Base-by-base conservation (phyloP, 139 green algal genomes). In the Coccomyxa sp. region DNA sequence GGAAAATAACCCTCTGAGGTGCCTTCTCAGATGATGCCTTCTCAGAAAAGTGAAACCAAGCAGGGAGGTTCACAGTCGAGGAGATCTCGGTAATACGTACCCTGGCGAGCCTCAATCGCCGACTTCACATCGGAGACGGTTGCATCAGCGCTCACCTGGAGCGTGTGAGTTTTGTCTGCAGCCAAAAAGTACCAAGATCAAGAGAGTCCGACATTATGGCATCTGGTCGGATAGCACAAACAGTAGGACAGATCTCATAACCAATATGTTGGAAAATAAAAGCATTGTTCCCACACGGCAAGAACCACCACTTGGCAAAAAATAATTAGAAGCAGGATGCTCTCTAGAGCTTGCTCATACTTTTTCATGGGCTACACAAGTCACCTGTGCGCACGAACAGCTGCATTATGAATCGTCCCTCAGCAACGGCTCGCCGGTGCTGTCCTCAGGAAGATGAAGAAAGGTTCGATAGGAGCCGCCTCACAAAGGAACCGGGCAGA, bases 61-160 rank as follows among this genome's bases (percentile, higher is more conserved):
- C 38, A 51, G 15, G 30, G 17, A 58, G 0, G 23, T 58, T 58
- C 76, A 13, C 58, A 58, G 23, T 27, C 4, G 32, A 27, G 4
- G 28, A 3, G n/a, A 25, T 15, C 63, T 71, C 9, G 76, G 30
- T 80, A 32, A 3, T n/a, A 68, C 91, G 90, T 58, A 96, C 93
- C 94, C 88, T 96, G 87, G 78, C 91, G 91, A 58, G 91, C 88
- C 85, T 91, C 88, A 57, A 97, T 90, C 58, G 88, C 84, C 31
- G 88, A 88, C 92, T 96, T 96, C 38, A 97, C 92, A 91, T 97
- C 92, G 76, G 89, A 89, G 32, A 95, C 94, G 31, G 91, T 95
- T 83, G 85, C 85, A 66, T 88, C 83, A 71, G 90, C 79, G 67
- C 87, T 87, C 80, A 95, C 88, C 82, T 96, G 85, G 28, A 97